Conservation (phyloP, 192 early-diverging fungal species). For the Linnemannia zychae region DNA sequence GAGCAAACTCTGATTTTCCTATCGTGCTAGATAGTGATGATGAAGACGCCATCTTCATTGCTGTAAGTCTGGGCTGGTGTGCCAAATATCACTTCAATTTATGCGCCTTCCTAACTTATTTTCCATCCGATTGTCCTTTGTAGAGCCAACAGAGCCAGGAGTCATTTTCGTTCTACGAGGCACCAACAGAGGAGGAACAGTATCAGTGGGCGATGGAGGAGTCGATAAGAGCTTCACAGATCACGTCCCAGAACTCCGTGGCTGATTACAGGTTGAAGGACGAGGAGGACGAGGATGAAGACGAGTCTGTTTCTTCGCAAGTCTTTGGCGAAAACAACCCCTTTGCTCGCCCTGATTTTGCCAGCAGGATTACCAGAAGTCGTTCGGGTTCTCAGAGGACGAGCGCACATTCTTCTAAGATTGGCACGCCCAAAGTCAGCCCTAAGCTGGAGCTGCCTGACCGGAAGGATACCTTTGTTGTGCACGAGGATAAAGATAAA, state of each 20-base stretch:
- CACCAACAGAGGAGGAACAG: slow-evolving; percentile 38
- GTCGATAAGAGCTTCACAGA: slow-evolving; percentile 32
- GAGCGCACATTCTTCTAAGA: neutral
- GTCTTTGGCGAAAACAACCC: neutral
- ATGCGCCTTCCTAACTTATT: neutral
- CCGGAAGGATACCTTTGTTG: neutral
- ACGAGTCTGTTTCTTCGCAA: neutral
- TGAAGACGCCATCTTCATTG: neutral
- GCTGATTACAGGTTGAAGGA: neutral
- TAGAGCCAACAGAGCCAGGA: slow-evolving; percentile 7
- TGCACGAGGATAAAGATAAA: neutral
- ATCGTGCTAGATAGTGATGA: slow-evolving; percentile 28
- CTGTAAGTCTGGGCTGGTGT: slow-evolving; percentile 6
- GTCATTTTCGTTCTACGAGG: slow-evolving; percentile 29
- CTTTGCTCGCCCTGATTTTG: neutral
- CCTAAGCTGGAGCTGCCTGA: neutral
- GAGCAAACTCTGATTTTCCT: slow-evolving; percentile 5
- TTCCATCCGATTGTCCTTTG: no score
- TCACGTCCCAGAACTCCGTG: neutral
- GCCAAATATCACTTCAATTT: neutral
- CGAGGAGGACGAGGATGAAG: neutral
- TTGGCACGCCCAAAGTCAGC: neutral
- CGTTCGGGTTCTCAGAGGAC: neutral
- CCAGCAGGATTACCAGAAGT: neutral
- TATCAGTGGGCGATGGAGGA: slow-evolving; percentile 44